Conservation (phyloP, 2,329 filamentous ascomycete genomes). For the Pseudogymnoascus verrucosus region DNA sequence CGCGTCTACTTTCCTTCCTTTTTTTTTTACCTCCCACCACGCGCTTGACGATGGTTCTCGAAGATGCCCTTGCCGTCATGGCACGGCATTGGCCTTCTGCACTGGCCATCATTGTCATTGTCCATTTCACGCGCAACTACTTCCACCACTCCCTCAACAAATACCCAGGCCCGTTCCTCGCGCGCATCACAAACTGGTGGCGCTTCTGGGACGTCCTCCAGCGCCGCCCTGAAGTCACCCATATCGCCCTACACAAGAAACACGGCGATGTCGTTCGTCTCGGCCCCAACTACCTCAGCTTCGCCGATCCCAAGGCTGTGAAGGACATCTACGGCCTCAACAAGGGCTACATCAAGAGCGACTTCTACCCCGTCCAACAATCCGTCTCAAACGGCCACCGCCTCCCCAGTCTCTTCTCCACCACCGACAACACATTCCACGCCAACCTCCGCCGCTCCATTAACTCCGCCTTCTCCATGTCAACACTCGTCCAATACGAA, state of each 20-base stretch:
- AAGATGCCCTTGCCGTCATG: slow-evolving; percentile 16
- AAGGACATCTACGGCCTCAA: slow-evolving; percentile 75
- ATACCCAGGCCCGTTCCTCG: slow-evolving; percentile 65
- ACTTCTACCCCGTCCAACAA: slow-evolving; percentile 75
- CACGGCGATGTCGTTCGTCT: slow-evolving; percentile 68
- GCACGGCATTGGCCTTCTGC: slow-evolving; percentile 36
- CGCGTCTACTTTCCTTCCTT: not conserved
- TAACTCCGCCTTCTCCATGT: slow-evolving; percentile 72
- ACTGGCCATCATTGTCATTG: slow-evolving; percentile 26
- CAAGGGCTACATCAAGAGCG: slow-evolving; percentile 72
- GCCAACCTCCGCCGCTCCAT: slow-evolving; percentile 67
- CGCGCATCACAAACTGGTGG: slow-evolving; percentile 66
- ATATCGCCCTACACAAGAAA: slow-evolving; percentile 59
- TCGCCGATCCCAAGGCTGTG: slow-evolving; percentile 64
- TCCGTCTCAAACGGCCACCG: slow-evolving; percentile 60
- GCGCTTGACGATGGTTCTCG: slow-evolving; percentile 16
- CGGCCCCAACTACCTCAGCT: slow-evolving; percentile 66
- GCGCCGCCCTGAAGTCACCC: slow-evolving; percentile 58
- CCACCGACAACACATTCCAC: slow-evolving; percentile 67
- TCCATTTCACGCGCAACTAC: slow-evolving; percentile 41
- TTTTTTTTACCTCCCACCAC: not conserved
- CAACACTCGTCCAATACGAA: slow-evolving; percentile 67
- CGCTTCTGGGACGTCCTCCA: slow-evolving; percentile 61
- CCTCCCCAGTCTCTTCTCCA: slow-evolving; percentile 68
- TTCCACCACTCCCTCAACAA: slow-evolving; percentile 53